A percentile compares a stretch with the other conserved stretches of the same genome.
phyloP scores from a whole-genome alignment of 2,329 filamentous ascomycete species.

The Biscogniauxia marginata region DNA sequence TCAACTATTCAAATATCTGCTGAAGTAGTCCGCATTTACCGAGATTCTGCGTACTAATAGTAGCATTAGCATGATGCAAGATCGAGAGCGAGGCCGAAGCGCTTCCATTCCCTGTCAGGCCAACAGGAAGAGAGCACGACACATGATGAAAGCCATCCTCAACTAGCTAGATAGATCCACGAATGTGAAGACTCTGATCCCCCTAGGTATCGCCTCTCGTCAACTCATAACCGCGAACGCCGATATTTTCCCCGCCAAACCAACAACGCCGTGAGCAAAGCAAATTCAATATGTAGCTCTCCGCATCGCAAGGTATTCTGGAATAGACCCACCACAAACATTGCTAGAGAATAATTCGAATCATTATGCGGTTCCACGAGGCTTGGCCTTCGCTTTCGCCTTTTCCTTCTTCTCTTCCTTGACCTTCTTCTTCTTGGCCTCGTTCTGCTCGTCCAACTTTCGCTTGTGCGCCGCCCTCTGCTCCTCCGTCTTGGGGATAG shows the following conservation, averaged over 20 bases:
- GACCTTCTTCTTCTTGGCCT: slow-evolving; percentile 90
- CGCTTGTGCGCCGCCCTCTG: slow-evolving; percentile 85
- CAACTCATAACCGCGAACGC: slow-evolving; percentile 21
- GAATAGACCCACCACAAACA: too few species aligned
- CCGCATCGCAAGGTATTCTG: too few species aligned
- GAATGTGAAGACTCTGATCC: slow-evolving; percentile 5
- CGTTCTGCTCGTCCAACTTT: slow-evolving; percentile 89
- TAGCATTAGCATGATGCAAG: too few species aligned
- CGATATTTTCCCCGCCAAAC: slow-evolving; percentile 15
- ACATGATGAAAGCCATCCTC: too few species aligned
- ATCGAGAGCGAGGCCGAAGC: too few species aligned
- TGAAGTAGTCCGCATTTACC: too few species aligned
- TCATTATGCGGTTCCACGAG: slow-evolving; percentile 52
- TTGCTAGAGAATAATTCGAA: neutral
- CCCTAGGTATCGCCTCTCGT: slow-evolving; percentile 15
- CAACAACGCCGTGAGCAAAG: slow-evolving; percentile 22
- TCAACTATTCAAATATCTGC: too few species aligned
- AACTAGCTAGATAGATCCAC: too few species aligned
- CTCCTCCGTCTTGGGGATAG: slow-evolving; percentile 80
- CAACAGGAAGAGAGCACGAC: too few species aligned
- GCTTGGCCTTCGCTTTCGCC: slow-evolving; percentile 85
- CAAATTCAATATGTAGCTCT: slow-evolving; percentile 3
- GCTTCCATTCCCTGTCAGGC: too few species aligned
- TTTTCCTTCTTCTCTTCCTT: slow-evolving; percentile 96
- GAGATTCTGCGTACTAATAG: too few species aligned